These are phyloP conservation scores for Crotalaria pallida DNA, from an alignment of 306 rosid species.

Conservation along the genomic window DNA sequence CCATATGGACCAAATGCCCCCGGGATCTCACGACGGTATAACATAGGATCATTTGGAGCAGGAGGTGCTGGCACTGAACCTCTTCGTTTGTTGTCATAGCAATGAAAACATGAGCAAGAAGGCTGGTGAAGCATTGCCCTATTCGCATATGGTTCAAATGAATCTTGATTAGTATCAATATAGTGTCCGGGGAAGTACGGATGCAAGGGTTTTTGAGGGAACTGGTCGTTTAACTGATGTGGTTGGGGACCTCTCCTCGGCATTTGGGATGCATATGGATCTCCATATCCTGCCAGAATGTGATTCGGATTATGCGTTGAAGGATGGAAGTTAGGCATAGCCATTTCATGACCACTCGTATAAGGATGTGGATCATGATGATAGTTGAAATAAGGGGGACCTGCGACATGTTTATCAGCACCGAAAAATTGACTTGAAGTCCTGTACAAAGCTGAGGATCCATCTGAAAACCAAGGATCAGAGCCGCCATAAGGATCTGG, in stretches of 20 bases:
- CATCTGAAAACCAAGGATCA: slow-evolving; percentile 50
- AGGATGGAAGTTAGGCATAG: slow-evolving; percentile 47
- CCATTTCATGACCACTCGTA: slow-evolving; percentile 51
- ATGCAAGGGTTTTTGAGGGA: slow-evolving; percentile 54
- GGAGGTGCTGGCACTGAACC: slow-evolving; percentile 48
- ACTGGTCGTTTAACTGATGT: slow-evolving; percentile 44
- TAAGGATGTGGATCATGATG: slow-evolving; percentile 53
- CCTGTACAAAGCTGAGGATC: slow-evolving; percentile 53
- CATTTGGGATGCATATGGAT: slow-evolving; percentile 64
- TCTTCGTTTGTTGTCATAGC: slow-evolving; percentile 57
- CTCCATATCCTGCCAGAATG: slow-evolving; percentile 50
- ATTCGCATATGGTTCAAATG: slow-evolving; percentile 46
- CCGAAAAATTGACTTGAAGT: slow-evolving; percentile 43
- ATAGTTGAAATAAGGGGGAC: slow-evolving; percentile 47
- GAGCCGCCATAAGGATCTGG: slow-evolving; percentile 55
- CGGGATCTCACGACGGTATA: slow-evolving; percentile 46
- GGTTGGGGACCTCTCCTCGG: slow-evolving; percentile 50
- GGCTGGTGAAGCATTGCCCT: slow-evolving; percentile 62
- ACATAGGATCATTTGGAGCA: slow-evolving; percentile 52
- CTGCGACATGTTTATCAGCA: slow-evolving; percentile 46
- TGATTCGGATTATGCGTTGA: slow-evolving; percentile 52
- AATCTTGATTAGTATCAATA: slow-evolving; percentile 45
- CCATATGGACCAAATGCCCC: slow-evolving; percentile 44
- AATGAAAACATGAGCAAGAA: slow-evolving; percentile 79
- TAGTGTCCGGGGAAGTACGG: slow-evolving; percentile 68